Evolutionary conservation across 2,329 filamentous ascomycete genomes (phyloP), one percentile per base, ranked within the genome.

Genomic region (Dactylellina parvicollis): DNA sequence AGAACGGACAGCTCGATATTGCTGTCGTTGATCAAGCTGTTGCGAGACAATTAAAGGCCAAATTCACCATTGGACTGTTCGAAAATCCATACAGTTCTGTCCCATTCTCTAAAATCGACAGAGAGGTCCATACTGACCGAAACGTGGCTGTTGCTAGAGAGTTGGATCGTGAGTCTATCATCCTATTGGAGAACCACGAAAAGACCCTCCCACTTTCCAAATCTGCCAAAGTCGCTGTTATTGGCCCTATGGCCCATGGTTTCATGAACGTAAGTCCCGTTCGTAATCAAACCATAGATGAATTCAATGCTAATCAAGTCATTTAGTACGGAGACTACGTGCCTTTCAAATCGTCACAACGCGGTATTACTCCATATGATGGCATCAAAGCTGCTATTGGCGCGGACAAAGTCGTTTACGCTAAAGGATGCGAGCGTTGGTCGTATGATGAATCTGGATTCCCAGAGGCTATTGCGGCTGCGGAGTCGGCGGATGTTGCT

Each of bases 231-330:
- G 84, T 92, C 67, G 89, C 89, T 3, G 87, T 92, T 14, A 90
- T 92, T 76, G 90, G 90, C 0, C 89, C 89, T 1, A 92, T 92
- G 87, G 89, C 88, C 0, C 85, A 89, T 76, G 88, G 86, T 0
- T 89, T 84, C 75, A 87, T 90, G 83, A 91, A 91, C 77, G 86
- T 88, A 76, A 81, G 85, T 81, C 7, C 3, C 74, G 30, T 64
- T 78, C 32, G 72, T 77, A 38, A 76, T 78, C 9, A 76, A 40
- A n/a, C n/a, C n/a, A n/a, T n/a, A n/a, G n/a, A n/a, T n/a, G n/a
- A n/a, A 12, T 32, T 32, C 78, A 64, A 78, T 80, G 34, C 67
- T 77, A 14, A 77, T 79, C 14, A n/a, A 4, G 78, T 78, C 2
- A 28, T 49, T 24, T 74, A 87, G 84, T 89, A 91, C 70, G 90